Base-by-base conservation (phyloP, 2,329 filamentous ascomycete genomes). In the Aspergillus tanneri region DNA sequence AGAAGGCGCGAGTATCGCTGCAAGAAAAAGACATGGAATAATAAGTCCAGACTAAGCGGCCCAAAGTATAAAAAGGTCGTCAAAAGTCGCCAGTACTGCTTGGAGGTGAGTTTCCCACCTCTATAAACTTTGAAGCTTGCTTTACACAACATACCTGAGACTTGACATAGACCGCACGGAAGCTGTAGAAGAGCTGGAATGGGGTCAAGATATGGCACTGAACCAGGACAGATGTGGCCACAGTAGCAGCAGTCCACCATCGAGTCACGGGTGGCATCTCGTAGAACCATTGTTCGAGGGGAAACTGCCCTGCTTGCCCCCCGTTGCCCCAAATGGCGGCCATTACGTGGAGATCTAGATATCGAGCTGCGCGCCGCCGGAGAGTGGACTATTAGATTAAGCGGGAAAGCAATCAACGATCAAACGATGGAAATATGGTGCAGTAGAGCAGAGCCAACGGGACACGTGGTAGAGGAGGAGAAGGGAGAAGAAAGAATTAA, bases 21-120 rank as follows among this genome's bases (percentile, higher is more conserved):
- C 49, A 96, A 85, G 74, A 99, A 99, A 80, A 96, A 99, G 69
- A 97, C 88, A 70, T 97, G 92, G 77, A 96, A 97, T 59, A 97
- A 80, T 32, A 99, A 84, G 69, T 97, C 93, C 65, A 99, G 83
- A 23, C 87, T 93, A 56, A 97, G 84, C 2, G 92, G 91, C 2
- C 93, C 93, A 66, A 97, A 97, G 76, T 97, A 99, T 64, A 97
- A 83, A 74, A 99, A 99, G 1, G 92, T 96, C 2, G 92, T 95
- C 32, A 96, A 65, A n/a, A 99, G 78, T 32, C 93, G 87, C 93
- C 93, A 99, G 72, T 96, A 97, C 90, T 96, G 56, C 57, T 41
- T 57, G 12, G 25, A 14, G 10, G 37, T 57, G 28, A 57, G 50
- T 37, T 43, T 35, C 14, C 22, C 21, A 52, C 22, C 22, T 24